Evolutionary conservation across 768 basidiomycete genomes (phyloP), one percentile per base, ranked within the genome.

Genomic region (Suillus luteus): DNA sequence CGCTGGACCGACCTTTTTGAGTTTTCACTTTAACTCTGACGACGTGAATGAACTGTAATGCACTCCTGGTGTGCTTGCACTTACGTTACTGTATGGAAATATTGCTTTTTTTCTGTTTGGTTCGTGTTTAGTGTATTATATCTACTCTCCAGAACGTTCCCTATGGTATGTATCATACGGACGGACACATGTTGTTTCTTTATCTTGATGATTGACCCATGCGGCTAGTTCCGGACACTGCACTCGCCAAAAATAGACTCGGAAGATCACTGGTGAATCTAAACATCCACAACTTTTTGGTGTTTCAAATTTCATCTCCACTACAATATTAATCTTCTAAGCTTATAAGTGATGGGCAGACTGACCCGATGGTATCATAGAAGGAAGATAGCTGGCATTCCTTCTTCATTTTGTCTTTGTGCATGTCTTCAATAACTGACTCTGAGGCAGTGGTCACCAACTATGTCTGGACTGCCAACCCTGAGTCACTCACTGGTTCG

Each of bases 1-100:
- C 33, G 81, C 81, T 49, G 81, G 81, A 9, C 79, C 76, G 24
- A 70, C 73, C 24, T 72, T 79, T 64, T 44, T 78, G 51, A 55
- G 62, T 41, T 72, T 73, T 52, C 38, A 58, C 37, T 70, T 69
- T 40, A 62, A 63, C 22, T 68, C 78, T 75, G 46, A 73, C 63
- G 62, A 46, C 6, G 9, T 14, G 44, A 27, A 41, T 5, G 40
- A 41, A 59, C 3, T 8, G 19, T 49, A 6, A 27, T 10, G 10
- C 27, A 10, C 1, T 24, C 6, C 8, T 40, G 49, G 6, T 24
- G 12, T 54, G 12, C 19, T 22, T 33, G 27, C 15, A 33, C 11
- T 49, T 33, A 1, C 5, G 48, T 22, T 59, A 14, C 17, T 61
- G 15, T 15, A 17, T 48, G 8, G 0, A 31, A 35, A 11, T 8